Conservation (phyloP, 495 filamentous ascomycete species). For the Margaritispora aquatica region DNA sequence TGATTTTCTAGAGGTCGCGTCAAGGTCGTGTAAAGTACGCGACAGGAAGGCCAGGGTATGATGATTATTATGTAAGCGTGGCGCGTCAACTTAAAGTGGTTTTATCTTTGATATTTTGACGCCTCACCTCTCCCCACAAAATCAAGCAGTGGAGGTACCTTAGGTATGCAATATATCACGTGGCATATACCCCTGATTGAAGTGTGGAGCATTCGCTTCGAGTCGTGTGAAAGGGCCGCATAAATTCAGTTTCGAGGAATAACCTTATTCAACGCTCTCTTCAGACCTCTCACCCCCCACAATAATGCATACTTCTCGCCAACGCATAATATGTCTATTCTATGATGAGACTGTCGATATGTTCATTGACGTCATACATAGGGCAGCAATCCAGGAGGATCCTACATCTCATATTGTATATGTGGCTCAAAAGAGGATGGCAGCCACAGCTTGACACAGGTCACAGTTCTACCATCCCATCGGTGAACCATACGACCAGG, state of each 20-base stretch:
- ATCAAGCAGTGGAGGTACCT: no score
- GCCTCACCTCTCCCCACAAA: background rate
- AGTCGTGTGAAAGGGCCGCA: background rate
- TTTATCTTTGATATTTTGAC: background rate
- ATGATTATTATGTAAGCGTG: background rate
- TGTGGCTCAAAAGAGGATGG: background rate
- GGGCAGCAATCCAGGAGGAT: background rate
- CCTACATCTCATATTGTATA: background rate
- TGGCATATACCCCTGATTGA: no score
- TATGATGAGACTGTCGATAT: background rate
- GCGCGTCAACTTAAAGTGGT: background rate
- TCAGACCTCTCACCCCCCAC: background rate
- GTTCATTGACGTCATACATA: background rate
- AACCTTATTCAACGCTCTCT: background rate
- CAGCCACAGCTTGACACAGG: background rate
- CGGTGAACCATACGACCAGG: background rate
- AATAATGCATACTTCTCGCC: background rate
- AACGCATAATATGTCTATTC: background rate
- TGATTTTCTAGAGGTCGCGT: slow-evolving; percentile 3
- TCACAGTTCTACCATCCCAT: background rate
- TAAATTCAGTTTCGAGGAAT: background rate
- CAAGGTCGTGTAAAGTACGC: slow-evolving; percentile 4
- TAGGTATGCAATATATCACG: no score
- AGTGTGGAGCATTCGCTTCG: background rate
- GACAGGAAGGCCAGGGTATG: background rate